Base-by-base conservation (phyloP, 1,139 yeast species). In the Scheffersomyces segobiensis region DNA sequence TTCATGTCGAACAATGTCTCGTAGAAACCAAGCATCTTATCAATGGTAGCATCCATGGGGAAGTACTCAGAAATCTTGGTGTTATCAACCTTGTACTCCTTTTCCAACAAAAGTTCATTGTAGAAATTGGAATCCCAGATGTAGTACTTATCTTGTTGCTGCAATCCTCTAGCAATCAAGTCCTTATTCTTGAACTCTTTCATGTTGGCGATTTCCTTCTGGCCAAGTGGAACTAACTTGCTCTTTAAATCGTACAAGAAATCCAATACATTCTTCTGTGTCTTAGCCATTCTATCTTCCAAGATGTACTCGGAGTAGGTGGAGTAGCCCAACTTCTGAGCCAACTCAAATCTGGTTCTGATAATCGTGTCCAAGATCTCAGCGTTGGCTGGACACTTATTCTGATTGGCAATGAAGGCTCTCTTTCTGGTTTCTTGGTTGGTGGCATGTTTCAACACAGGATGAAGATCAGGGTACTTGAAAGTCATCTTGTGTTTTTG, bases 201-300 rank as follows among this genome's bases (percentile, higher is more conserved):
- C 66, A 91, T 75, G 18, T 63, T 69, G 18, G 73, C 76, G 53
- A 85, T 70, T 65, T 91, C 96, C 55, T 79, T 72, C 58, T 73
- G 66, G 20, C 90, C 96, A 54, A 86, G 73, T 17, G 89, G 88
- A 46, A 75, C 73, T 59, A 90, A 77, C 68, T 87, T 88, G 5
- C 68, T 64, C 60, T 80, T 81, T 67, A 91, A 80, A 67, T 89
- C 93, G 26, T 77, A 69, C 63, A 91, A 80, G 67, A 91, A 91
- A 42, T 72, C 69, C 65, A 81, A 67, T 10, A 90, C 97, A 39
- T 78, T 83, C 47, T 79, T 78, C 50, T 88, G 84, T 46, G 76
- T 80, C 68, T 89, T 88, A 52, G 96, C 97, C 93, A 91, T 88
- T 69, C 92, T 83, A 56, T 86, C 89, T 62, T 89, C 95, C 62